Percentiles rank a stretch among this genome's conserved stretches.
Conservation (phyloP, 1,284 basidiomycete genomes). For the Ceratobasidium sp. region DNA sequence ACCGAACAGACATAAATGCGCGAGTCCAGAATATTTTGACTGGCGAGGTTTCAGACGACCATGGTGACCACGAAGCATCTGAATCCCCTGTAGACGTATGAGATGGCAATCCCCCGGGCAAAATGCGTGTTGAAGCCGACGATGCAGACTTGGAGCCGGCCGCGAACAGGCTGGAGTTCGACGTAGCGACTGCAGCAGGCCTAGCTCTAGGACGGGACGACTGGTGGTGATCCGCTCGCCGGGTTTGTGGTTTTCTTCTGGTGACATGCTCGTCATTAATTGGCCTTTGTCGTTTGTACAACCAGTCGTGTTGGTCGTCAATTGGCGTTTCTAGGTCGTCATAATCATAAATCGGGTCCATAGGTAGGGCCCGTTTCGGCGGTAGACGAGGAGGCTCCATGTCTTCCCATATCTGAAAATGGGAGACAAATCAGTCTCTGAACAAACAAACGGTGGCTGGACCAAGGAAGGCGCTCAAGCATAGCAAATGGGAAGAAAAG, state of each 20-base stretch:
- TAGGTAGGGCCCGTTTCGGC: constrained; percentile 11
- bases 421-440: not conserved
- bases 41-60: constrained; percentile 15
- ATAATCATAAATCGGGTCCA: not conserved
- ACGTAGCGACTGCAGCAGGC: too few species aligned
- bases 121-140: constrained; percentile 8
- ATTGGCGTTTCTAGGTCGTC: not conserved
- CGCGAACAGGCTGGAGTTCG: constrained; percentile 33
- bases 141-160: constrained; percentile 19
- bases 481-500: not conserved
- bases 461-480: not conserved
- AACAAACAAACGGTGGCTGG: not conserved
- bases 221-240: not conserved
- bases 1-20: constrained; percentile 31
- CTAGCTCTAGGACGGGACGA: not conserved
- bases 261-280: constrained; percentile 18
- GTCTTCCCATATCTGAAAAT: constrained; percentile 37
- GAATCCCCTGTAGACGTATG: not conserved
- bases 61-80: constrained; percentile 9
- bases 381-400: constrained; percentile 36
- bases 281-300: constrained; percentile 20
- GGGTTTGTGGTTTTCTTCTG: constrained; percentile 3
- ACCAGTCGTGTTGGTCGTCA: constrained; percentile 6
- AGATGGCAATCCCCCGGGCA: constrained; percentile 32
- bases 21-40: constrained; percentile 32